These are phyloP conservation scores for Dissophora globulifera DNA, from an alignment of 192 early-diverging fungal species.

Conservation along the genomic window DNA sequence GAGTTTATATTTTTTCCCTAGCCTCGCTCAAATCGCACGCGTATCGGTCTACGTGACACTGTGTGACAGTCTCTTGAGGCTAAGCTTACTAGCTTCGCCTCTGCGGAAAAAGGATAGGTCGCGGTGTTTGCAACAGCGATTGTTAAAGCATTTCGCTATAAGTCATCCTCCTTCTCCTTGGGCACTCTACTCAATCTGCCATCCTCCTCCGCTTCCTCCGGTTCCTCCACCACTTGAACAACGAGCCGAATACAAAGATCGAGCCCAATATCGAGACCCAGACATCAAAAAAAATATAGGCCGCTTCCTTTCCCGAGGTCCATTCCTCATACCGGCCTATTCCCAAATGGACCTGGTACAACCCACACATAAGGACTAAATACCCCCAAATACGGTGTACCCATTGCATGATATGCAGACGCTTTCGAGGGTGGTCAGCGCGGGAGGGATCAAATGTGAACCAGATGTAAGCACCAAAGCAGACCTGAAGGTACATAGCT, in stretches of 20 bases:
- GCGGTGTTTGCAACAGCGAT: no score
- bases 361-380: constrained; percentile 5
- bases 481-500: constrained; percentile 15
- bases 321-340: constrained; percentile 20
- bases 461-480: constrained; percentile 27
- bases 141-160: no score
- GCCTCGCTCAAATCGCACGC: no score
- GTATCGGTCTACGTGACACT: no score
- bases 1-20: no score
- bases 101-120: no score
- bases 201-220: neutral
- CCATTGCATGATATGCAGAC: constrained; percentile 19
- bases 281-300: constrained; percentile 18
- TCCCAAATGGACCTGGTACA: constrained; percentile 22
- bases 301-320: constrained; percentile 18
- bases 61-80: no score
- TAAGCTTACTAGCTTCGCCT: no score
- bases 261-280: constrained; percentile 14
- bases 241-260: constrained; percentile 2
- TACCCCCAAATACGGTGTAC: constrained; percentile 36
- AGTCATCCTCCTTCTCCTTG: no score
- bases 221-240: constrained; percentile 8
- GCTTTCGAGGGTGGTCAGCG: neutral
- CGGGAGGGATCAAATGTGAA: constrained; percentile 13
- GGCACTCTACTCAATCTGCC: no score